These are phyloP conservation scores for Citeromyces matritensis DNA, from an alignment of 805 yeast genomes.

Conservation along the genomic window DNA sequence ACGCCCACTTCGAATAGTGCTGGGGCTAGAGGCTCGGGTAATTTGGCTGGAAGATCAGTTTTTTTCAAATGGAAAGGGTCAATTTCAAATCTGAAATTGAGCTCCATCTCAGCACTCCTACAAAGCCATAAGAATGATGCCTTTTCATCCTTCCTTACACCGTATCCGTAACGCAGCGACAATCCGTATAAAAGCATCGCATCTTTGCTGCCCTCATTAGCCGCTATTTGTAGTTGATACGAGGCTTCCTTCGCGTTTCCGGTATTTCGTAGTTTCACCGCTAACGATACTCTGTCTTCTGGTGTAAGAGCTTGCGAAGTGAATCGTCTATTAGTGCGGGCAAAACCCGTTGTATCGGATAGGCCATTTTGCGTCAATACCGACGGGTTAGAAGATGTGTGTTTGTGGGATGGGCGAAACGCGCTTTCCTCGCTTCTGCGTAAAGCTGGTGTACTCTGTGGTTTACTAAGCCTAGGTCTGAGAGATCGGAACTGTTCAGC, in stretches of 20 bases:
- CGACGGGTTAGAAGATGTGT: too few species aligned
- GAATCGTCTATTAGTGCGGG: too few species aligned
- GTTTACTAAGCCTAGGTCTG: too few species aligned
- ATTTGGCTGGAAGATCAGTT: conserved; percentile 16
- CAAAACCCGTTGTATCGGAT: too few species aligned
- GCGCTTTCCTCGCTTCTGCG: too few species aligned
- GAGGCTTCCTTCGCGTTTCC: conserved; percentile 59
- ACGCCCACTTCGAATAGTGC: conserved; percentile 51
- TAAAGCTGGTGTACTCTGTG: too few species aligned
- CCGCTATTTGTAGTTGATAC: conserved; percentile 50
- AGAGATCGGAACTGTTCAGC: too few species aligned
- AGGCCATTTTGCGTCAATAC: too few species aligned
- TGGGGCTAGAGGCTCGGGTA: conserved; percentile 27
- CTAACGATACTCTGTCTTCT: conserved; percentile 21
- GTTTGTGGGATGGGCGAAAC: too few species aligned
- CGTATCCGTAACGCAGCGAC: conserved; percentile 55
- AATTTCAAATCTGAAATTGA: conserved; percentile 4
- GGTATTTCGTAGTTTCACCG: conserved; percentile 31
- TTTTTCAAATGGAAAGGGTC: conserved; percentile 18
- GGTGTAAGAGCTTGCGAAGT: conserved; percentile 16
- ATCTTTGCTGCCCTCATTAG: conserved; percentile 41
- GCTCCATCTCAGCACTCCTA: conserved; percentile 22
- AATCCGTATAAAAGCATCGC: conserved; percentile 61
- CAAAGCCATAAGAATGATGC: conserved; percentile 48
- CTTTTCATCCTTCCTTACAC: conserved; percentile 38